Evolutionary conservation across 75 land plant species (phyloP).

Genomic region (Cryptomeria japonica): DNA sequence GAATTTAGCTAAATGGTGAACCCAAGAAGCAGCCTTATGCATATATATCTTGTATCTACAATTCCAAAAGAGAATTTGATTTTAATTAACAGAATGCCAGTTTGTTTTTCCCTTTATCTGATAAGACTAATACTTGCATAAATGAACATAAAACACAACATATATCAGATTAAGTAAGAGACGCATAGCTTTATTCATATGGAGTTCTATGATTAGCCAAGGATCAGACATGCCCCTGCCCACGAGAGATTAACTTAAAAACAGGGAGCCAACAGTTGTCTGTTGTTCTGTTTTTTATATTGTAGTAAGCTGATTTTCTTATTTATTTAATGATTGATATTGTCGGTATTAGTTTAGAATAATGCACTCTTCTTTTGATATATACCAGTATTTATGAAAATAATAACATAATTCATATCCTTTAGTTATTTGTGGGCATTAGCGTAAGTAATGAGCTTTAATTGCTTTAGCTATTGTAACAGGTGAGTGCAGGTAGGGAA

Average conservation of each 20-base stretch:
- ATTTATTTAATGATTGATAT: neutral
- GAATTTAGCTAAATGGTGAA: too few relatives aligned
- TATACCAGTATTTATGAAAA: neutral
- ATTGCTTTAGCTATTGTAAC: slow-evolving; percentile 3
- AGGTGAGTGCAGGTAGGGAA: slow-evolving; percentile 59
- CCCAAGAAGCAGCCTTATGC: too few relatives aligned
- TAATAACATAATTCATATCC: neutral
- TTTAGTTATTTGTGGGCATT: neutral
- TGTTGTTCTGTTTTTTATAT: neutral
- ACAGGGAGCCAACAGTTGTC: too few relatives aligned
- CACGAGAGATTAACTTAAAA: too few relatives aligned
- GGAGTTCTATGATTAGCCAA: too few relatives aligned
- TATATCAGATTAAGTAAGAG: too few relatives aligned
- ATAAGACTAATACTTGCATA: too few relatives aligned
- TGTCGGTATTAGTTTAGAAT: neutral
- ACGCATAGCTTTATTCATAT: too few relatives aligned
- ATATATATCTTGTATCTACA: too few relatives aligned
- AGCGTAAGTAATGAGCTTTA: neutral
- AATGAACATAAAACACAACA: too few relatives aligned
- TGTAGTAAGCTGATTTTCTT: neutral
- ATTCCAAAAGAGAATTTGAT: neutral
- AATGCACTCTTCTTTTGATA: neutral
- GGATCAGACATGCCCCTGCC: too few relatives aligned
- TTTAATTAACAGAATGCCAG: neutral
- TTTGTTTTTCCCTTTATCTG: too few relatives aligned